A percentile compares a stretch with the other conserved stretches of the same genome.
Conservation (phyloP, 768 basidiomycete genomes). For the Lactifluus hygrophoroides region DNA sequence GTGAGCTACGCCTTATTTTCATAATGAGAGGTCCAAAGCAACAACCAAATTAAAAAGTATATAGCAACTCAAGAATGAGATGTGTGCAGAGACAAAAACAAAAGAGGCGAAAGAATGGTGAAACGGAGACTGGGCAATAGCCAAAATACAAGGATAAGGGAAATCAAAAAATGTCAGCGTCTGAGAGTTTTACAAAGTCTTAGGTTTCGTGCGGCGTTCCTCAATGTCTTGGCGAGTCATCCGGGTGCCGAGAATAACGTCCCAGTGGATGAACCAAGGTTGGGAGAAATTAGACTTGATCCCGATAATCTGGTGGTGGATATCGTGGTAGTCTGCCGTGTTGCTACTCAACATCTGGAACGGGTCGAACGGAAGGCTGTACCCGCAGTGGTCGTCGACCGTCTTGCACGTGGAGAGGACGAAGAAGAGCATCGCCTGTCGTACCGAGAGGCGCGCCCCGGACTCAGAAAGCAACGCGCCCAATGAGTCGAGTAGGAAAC, state of each 20-base stretch:
- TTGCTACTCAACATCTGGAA: conserved; percentile 78
- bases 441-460: conserved; percentile 55
- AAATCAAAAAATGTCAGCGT: too few species aligned
- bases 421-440: conserved; percentile 84
- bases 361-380: conserved; percentile 84
- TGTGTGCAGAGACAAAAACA: background rate
- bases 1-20: background rate
- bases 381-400: conserved; percentile 94
- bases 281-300: conserved; percentile 96
- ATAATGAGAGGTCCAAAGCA: background rate
- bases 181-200: background rate
- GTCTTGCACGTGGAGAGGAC: conserved; percentile 81
- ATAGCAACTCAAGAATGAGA: background rate
- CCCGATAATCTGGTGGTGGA: conserved; percentile 88
- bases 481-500: conserved; percentile 78
- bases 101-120: background rate
- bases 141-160: background rate
- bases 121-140: too few species aligned
- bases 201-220: conserved; percentile 27
- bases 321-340: conserved; percentile 96
- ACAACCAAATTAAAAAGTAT: background rate
- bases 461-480: conserved; percentile 74
- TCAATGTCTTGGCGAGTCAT: conserved; percentile 67
- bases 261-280: conserved; percentile 96
- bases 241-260: conserved; percentile 72